Evolutionary conservation across 2,329 filamentous ascomycete species (phyloP), one percentile per base, ranked within the genome.

Genomic region (Diaporthe sp.): DNA sequence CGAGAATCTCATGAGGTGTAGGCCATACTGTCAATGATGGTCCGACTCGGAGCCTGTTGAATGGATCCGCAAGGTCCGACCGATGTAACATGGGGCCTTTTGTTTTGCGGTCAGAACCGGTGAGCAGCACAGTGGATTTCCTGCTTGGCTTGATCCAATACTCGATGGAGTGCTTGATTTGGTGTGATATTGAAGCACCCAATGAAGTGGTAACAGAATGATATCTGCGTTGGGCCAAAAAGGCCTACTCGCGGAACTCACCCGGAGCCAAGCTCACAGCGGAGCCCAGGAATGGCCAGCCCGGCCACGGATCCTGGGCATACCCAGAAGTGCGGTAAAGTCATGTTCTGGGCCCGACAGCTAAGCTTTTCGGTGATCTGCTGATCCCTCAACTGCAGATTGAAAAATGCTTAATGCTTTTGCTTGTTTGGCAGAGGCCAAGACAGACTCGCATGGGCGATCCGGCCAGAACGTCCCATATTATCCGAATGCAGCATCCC

Each of bases 341-440:
- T 28, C 33, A 28, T 10, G 42, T 50, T 30, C 64, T 52, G 33
- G 64, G 33, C 45, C 45, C 22, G 28, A 13, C 30, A 52, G 38
- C 64, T n/a, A 67, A 67, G 64, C 64, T 67, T 67, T 67, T 25
- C 15, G 45, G 45, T 68, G 64, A 68, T 54, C 64, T 54, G 30
- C 47, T 54, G 64, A 68, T 54, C n/a, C 15, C 64, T n/a, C 9
- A 15, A 50, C 22, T 50, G 8, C 19, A n/a, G 64, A 52, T 28
- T 28, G 13, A 68, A 15, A 68, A 54, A 68, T 52, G 64, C 64
- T 54, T 68, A 22, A 54, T 12, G 8, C 25, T 15, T 13, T 40
- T 68, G 33, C 64, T 54, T 54, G 47, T 54, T 22, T 40, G 10
- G 64, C 12, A 50, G n/a, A 30, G 64, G 33, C 33, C 30, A 52